These are phyloP conservation scores for Talaromyces trachyspermus DNA, from an alignment of 495 filamentous ascomycete genomes.

Conservation along the genomic window DNA sequence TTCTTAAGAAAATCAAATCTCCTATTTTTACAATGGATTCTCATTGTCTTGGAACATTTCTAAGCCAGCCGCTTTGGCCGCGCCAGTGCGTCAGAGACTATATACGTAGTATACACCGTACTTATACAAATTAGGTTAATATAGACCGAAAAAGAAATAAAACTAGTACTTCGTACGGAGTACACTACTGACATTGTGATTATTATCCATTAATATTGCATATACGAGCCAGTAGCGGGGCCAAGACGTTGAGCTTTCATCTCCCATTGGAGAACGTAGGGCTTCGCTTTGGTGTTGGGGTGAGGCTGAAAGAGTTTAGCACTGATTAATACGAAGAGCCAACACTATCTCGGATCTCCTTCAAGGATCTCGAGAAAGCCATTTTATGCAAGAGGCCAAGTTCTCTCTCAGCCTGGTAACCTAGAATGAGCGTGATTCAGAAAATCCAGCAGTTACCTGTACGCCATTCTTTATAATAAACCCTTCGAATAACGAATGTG, in stretches of 20 bases:
- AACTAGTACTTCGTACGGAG: too few relatives aligned
- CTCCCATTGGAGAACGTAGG: background rate
- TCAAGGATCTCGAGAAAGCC: background rate
- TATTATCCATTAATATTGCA: too few relatives aligned
- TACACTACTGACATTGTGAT: too few relatives aligned
- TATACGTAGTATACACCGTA: too few relatives aligned
- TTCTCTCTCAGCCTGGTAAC: background rate
- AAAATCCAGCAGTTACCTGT: background rate
- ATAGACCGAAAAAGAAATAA: too few relatives aligned
- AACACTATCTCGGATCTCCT: background rate
- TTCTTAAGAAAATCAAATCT: too few relatives aligned
- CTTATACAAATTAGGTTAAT: too few relatives aligned
- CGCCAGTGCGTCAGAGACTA: too few relatives aligned
- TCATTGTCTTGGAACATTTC: too few relatives aligned
- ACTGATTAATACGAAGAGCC: background rate
- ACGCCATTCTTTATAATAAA: background rate
- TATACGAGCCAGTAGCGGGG: background rate
- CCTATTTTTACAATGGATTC: too few relatives aligned
- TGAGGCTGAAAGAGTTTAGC: background rate
- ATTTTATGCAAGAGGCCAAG: background rate
- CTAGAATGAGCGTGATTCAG: background rate
- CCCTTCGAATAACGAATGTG: background rate
- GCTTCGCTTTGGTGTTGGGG: background rate
- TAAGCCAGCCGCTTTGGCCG: background rate
- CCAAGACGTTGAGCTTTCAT: background rate